These are phyloP conservation scores for Ammopiptanthus mongolicus DNA, from an alignment of 306 rosid species.

Conservation along the genomic window DNA sequence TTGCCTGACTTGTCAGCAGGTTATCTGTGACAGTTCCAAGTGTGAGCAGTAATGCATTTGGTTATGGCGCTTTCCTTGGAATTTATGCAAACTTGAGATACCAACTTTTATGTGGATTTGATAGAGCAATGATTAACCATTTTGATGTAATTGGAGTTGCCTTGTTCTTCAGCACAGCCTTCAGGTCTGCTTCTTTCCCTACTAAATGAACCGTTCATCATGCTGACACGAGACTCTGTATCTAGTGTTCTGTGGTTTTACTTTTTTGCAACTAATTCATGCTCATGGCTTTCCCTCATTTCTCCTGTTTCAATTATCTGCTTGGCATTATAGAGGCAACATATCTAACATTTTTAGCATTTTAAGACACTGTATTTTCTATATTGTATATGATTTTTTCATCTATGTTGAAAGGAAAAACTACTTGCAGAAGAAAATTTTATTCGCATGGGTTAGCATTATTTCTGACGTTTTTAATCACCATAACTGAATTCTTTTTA, in stretches of 20 bases:
- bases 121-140: slow-evolving; percentile 71
- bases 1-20: slow-evolving; percentile 41
- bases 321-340: background rate
- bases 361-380: background rate
- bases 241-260: background rate
- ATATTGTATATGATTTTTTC: background rate
- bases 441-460: background rate
- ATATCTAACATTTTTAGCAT: background rate
- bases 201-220: background rate
- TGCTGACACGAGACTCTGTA: background rate
- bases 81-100: slow-evolving; percentile 92
- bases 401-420: slow-evolving; percentile 8
- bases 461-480: background rate
- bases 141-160: slow-evolving; percentile 97
- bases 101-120: slow-evolving; percentile 91
- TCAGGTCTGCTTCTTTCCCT: slow-evolving; percentile 50
- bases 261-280: background rate
- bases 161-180: slow-evolving; percentile 73
- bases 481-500: background rate
- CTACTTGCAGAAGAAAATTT: background rate
- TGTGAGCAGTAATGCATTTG: slow-evolving; percentile 79
- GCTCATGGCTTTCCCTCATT: background rate
- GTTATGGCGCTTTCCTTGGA: slow-evolving; percentile 96
- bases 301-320: background rate
- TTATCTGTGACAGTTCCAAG: slow-evolving; percentile 89